phyloP scores from a whole-genome alignment of 2,329 filamentous ascomycete species.

The Diaporthe eres region DNA sequence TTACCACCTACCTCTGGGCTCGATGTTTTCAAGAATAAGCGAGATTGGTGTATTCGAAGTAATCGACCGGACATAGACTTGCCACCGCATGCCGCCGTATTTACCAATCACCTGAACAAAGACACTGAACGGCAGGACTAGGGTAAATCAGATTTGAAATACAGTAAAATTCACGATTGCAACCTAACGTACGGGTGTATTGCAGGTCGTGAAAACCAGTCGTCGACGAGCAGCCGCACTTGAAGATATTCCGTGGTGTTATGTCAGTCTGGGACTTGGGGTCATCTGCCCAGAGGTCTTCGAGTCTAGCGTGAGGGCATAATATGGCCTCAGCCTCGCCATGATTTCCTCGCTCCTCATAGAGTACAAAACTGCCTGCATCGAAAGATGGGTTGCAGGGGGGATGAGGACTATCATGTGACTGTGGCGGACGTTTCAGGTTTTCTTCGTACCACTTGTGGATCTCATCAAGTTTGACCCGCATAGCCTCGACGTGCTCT shows the following conservation, averaged over 20 bases:
- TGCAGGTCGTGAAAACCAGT: neutral
- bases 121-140: neutral
- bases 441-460: neutral
- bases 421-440: neutral
- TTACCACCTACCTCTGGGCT: neutral
- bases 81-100: neutral
- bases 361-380: neutral
- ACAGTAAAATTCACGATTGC: fast-evolving
- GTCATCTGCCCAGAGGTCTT: neutral
- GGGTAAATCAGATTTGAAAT: neutral
- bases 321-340: neutral
- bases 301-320: neutral
- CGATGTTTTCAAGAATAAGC: neutral
- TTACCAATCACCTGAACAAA: neutral
- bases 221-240: neutral
- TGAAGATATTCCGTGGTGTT: neutral
- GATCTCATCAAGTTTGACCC: neutral
- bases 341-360: neutral
- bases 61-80: neutral
- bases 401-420: neutral
- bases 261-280: neutral
- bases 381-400: neutral
- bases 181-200: neutral
- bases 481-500: neutral
- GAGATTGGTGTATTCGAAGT: neutral